Base-by-base conservation (phyloP, 2,329 filamentous ascomycete species). In the Helotiales sp. region DNA sequence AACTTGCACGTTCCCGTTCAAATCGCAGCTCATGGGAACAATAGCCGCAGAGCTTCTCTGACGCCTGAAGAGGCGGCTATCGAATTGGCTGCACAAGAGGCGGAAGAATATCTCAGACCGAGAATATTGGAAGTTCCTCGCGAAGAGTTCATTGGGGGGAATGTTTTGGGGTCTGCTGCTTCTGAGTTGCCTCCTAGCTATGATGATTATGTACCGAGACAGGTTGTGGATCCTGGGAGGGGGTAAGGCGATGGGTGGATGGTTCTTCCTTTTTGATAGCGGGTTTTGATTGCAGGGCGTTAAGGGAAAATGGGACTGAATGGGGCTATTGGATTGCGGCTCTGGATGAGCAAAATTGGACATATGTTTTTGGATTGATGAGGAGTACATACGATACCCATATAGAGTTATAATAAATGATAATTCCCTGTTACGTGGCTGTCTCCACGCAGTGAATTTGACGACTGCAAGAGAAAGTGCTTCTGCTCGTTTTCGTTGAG, bases 121-220 rank as follows among this genome's bases (percentile, higher is more conserved):
- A 64, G 75, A 61, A 65, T 76, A 1, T 69, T 76, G n/a, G 75
- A 76, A 45, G 55, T 72, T 6, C 74, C 74, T 10, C 66, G 68
- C 10, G 66, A 69, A 22, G 71, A 72, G 30, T 59, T 68, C 26
- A 43, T 76, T 59, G 71, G 72, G 13, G 73, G 74, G 55, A 75
- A 72, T 62, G 71, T 75, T 15, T 62, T 75, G 57, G 49, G 55
- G 13, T 30, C 61, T 22, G 43, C 50, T 32, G 34, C 26, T 17
- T 43, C 60, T 7, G 75, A 74, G 7, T 30, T 74, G 6, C 75
- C 75, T 28, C 75, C 75, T 8, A 72, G 69, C 30, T 77, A 77
- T 49, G 75, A 77, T 30, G 67, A 70, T 62, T 74, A 71, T 52
- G 45, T 60, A 6, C 47, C 62, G 32, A 64, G 59, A 22, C 61